Evolutionary conservation across 805 yeast genomes (phyloP), one percentile per base, ranked within the genome.

Genomic region (Lachancea lanzarotensis): DNA sequence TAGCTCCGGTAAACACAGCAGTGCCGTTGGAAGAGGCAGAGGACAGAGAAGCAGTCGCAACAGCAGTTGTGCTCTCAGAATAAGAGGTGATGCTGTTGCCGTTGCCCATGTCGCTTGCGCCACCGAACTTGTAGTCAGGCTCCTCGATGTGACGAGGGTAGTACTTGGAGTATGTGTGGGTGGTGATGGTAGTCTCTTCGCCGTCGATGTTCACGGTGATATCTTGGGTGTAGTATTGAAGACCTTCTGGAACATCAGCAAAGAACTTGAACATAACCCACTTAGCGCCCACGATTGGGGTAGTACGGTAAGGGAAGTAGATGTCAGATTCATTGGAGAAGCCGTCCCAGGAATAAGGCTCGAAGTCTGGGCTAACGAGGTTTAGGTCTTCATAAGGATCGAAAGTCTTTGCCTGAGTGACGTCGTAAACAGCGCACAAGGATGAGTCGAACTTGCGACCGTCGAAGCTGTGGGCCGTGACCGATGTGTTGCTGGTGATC

Each of bases 231-330:
- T 35, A 34, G n/a, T 20, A 34, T 33, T 67, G 63, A 26, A 71
- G 58, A 39, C 68, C 72, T 10, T 39, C 74, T 41, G 72, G 70
- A 32, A 67, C 68, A 52, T 76, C 80, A 18, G 84, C 84, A 15
- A 71, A 55, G 2, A 75, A 69, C 6, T 84, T 82, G 38, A 79
- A 75, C 35, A 69, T 39, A 5, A 68, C 29, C 12, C 72, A 56
- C 27, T 72, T 78, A 43, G 43, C 18, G 43, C 7, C 26, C 46
- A 44, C 15, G 46, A 46, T 16, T 43, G 37, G 17, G 46, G 25
- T 10, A 38, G 45, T 15, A 38, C 35, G 11, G 44, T 40, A 30
- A 25, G 11, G 10, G 11, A 26, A 8, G 10, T 26, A 8, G 29
- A 11, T 26, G 10, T 26, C 29, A 11, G 10, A 8, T 8, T 26